Conservation (phyloP, 1,284 basidiomycete species). For the Cryptococcus neoformans region DNA sequence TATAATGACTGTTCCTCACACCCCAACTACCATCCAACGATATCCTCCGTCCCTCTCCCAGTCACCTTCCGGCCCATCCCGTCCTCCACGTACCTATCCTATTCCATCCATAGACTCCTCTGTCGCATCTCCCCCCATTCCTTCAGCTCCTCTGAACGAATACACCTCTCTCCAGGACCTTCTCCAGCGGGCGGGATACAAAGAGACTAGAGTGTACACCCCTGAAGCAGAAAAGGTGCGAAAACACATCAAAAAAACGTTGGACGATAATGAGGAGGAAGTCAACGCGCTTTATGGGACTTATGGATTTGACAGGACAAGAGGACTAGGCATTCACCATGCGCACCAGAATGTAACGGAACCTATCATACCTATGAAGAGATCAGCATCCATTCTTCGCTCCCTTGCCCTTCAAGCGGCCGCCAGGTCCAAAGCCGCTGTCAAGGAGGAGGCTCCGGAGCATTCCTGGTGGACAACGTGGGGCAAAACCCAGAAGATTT, state of each 20-base stretch:
- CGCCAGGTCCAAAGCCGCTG: constrained; percentile 1
- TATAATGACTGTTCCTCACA: constrained; percentile 1
- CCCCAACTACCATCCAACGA: constrained; percentile 2
- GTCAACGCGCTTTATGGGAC: constrained; percentile 32
- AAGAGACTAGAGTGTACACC: constrained; percentile 80
- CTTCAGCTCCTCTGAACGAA: constrained; percentile 27
- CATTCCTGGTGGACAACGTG: constrained; percentile 29
- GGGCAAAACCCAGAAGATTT: constrained; percentile 1
- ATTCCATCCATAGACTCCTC: constrained; percentile 19
- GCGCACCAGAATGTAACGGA: constrained; percentile 23
- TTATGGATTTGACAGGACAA: constrained; percentile 23
- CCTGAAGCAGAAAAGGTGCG: constrained; percentile 65
- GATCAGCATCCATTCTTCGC: constrained; percentile 29
- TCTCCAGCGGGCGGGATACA: constrained; percentile 78
- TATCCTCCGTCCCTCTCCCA: constrained; percentile 23
- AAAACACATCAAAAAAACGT: constrained; percentile 27
- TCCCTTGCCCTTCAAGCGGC: constrained; percentile 24
- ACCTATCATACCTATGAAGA: constrained; percentile 26
- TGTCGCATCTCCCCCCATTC: constrained; percentile 11
- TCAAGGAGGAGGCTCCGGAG: constrained; percentile 3
- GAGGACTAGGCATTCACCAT: background rate
- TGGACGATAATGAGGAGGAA: constrained; percentile 32
- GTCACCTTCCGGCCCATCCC: constrained; percentile 12
- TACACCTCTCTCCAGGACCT: constrained; percentile 79
- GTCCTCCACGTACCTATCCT: constrained; percentile 12